Evolutionary conservation across 805 yeast species (phyloP), one percentile per base, ranked within the genome.

Genomic region (Ogataea kodamae): DNA sequence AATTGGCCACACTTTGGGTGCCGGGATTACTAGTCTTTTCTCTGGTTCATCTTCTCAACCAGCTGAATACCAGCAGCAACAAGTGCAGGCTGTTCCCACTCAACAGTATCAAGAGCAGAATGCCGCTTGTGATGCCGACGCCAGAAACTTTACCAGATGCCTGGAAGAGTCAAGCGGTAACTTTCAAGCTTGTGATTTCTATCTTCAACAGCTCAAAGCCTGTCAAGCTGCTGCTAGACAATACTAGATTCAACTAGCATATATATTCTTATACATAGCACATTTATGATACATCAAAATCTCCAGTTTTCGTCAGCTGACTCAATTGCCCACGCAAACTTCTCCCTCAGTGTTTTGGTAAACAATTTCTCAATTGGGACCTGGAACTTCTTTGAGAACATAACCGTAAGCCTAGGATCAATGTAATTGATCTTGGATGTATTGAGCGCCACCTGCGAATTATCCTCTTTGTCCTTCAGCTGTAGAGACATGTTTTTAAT

Each of bases 161-260:
- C 70, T 92, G 58, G 92, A 83, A 57, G 96, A 87, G 52, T 87
- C 92, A 67, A 70, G 73, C 48, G 98, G 98, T 51, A 88, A 92
- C 76, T 84, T 86, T 86, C 96, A 89, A 68, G 81, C 84, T 49
- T 92, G 98, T 68, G 97, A 89, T 57, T 92, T 76, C 76, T 92
- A 92, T 68, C 73, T 92, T 67, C 97, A 92, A 68, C 97, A 90
- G 70, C 79, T 92, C 63, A 90, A 85, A 71, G 94, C 97, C 13
- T 92, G 98, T 67, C 97, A 92, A 68, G 87, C 84, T 64, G 96
- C 96, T 51, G 72, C 96, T 35, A 75, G 80, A 48, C 85, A 75
- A 52, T 89, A 84, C 62, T 89, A 78, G 49, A 25, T 35, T 25
- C 14, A 11, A 16, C 14, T 22, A 19, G 19, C 20, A 27, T 31